Evolutionary conservation across 2,329 filamentous ascomycete species (phyloP).

Genomic region (Calonectria henricotiae): DNA sequence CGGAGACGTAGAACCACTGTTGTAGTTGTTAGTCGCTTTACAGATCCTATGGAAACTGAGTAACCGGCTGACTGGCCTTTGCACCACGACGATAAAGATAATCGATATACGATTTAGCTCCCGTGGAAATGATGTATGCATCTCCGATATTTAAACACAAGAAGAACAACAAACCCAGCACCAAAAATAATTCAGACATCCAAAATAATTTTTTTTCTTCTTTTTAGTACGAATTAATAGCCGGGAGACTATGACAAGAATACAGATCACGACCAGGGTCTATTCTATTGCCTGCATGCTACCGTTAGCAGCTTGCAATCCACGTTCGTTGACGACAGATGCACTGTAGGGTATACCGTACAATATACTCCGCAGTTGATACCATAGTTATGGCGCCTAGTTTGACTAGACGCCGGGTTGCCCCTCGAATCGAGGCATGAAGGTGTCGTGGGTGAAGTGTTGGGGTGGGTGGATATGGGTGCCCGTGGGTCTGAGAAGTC

Average conservation of each 20-base stretch:
- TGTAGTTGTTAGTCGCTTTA: background rate
- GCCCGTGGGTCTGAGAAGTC: background rate
- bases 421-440: background rate
- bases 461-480: background rate
- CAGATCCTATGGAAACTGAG: background rate
- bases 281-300: background rate
- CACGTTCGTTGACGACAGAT: background rate
- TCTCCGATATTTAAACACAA: slow-evolving; percentile 9
- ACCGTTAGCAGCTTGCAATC: background rate
- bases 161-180: background rate
- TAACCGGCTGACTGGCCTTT: background rate
- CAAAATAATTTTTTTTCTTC: background rate
- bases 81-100: background rate
- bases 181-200: slow-evolving; percentile 3
- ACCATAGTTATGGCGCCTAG: background rate
- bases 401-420: background rate
- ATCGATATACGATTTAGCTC: background rate
- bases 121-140: background rate
- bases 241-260: background rate
- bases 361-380: background rate
- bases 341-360: background rate
- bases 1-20: slow-evolving; percentile 4
- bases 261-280: background rate
- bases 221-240: background rate
- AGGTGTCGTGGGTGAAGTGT: background rate